Percentiles rank a stretch among this genome's conserved stretches.
These are phyloP conservation scores for Claviceps fusiformis DNA, from an alignment of 2,329 filamentous ascomycete genomes.

Conservation along the genomic window DNA sequence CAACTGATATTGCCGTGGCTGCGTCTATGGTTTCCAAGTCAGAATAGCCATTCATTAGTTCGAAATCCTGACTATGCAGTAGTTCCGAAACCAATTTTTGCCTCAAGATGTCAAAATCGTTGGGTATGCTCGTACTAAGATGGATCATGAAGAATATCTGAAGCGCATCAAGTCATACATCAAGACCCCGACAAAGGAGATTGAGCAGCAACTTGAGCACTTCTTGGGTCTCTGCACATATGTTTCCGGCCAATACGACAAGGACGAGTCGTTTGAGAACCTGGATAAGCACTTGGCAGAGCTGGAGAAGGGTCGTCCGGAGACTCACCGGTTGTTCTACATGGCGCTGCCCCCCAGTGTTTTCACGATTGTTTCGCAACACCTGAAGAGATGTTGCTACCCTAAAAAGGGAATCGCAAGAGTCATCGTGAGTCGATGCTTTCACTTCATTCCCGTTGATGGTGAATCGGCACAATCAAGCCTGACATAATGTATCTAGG, in stretches of 20 bases:
- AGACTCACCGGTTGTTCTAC: conserved; percentile 93
- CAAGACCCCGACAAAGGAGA: conserved; percentile 95
- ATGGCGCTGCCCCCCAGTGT: conserved; percentile 97
- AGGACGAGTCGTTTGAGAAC: conserved; percentile 83
- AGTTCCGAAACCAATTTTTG: conserved; percentile 99
- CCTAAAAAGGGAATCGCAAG: conserved; percentile 79
- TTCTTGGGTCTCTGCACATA: conserved; percentile 86
- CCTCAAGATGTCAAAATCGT: conserved; percentile 93
- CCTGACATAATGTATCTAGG: conserved; percentile 34
- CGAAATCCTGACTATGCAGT: conserved; percentile 5
- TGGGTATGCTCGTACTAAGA: conserved; percentile 98
- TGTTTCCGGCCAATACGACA: conserved; percentile 92
- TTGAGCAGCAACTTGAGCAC: conserved; percentile 85
- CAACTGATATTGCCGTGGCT: not conserved
- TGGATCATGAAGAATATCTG: conserved; percentile 94
- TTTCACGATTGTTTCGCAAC: conserved; percentile 94
- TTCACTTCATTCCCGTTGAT: not conserved
- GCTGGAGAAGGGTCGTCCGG: conserved; percentile 67
- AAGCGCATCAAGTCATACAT: conserved; percentile 94
- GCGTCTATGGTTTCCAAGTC: not conserved
- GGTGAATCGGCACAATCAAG: not conserved
- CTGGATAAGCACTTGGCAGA: conserved; percentile 77
- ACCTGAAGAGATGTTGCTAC: conserved; percentile 95
- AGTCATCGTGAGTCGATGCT: conserved; percentile 55
- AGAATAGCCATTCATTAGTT: not conserved